Evolutionary conservation across 192 early-diverging fungal genomes (phyloP).

Genomic region (Backusella luteola): DNA sequence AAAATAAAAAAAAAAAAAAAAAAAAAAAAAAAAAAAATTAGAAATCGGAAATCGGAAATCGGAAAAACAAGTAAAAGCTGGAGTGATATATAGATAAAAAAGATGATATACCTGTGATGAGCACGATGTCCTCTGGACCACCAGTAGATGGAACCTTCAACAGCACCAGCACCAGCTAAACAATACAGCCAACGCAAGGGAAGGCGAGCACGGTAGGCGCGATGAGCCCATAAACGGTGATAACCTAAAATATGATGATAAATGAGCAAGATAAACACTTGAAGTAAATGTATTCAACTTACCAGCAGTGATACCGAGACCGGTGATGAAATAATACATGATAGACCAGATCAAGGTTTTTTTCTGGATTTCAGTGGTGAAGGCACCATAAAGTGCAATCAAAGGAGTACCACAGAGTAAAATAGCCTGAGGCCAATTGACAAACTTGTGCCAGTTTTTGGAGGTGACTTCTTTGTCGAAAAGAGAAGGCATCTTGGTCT

Average conservation of each 20-base stretch:
- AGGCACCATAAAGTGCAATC: slow-evolving; percentile 75
- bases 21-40: too few relatives aligned
- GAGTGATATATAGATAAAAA: not conserved
- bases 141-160: slow-evolving; percentile 85
- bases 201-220: slow-evolving; percentile 65
- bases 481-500: slow-evolving; percentile 25
- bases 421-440: slow-evolving; percentile 71
- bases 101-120: slow-evolving; percentile 73
- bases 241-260: slow-evolving; percentile 51
- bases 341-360: slow-evolving; percentile 75
- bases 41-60: too few relatives aligned
- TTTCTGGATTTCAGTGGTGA: slow-evolving; percentile 62
- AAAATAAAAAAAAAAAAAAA: too few relatives aligned
- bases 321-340: slow-evolving; percentile 76
- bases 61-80: not conserved
- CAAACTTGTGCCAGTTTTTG: slow-evolving; percentile 52
- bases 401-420: slow-evolving; percentile 72
- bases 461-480: slow-evolving; percentile 45
- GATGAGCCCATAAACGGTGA: slow-evolving; percentile 84
- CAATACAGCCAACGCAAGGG: slow-evolving; percentile 62
- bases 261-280: not conserved
- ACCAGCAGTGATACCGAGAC: slow-evolving; percentile 88
- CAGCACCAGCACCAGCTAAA: slow-evolving; percentile 67
- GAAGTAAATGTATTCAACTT: not conserved
- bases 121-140: slow-evolving; percentile 85